Evolutionary conservation across 768 basidiomycete species (phyloP).

Genomic region (Boletus sensibilis): DNA sequence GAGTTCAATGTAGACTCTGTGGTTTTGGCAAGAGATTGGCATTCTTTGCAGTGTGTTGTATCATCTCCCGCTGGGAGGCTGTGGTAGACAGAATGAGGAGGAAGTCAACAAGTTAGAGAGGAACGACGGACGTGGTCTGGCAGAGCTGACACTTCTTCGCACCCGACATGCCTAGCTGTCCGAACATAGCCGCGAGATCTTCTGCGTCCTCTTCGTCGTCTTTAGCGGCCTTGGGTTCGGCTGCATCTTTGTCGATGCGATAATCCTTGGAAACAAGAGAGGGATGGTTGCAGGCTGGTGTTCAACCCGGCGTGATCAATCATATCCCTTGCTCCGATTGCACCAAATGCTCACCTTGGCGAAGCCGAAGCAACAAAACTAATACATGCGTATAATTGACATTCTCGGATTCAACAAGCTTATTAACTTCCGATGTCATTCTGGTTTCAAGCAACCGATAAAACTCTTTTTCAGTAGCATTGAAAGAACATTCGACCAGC

Average conservation of each 20-base stretch:
- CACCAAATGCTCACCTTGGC: conserved; percentile 66
- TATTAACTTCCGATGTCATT: conserved; percentile 65
- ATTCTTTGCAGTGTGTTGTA: conserved; percentile 55
- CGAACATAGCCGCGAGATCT: conserved; percentile 74
- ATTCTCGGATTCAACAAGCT: conserved; percentile 53
- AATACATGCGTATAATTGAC: conserved; percentile 70
- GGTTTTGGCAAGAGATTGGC: conserved; percentile 51
- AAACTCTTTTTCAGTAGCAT: conserved; percentile 72
- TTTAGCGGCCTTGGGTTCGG: conserved; percentile 61
- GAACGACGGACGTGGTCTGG: conserved; percentile 56
- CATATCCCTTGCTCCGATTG: neutral
- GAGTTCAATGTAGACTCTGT: conserved; percentile 32
- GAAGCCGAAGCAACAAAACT: conserved; percentile 72
- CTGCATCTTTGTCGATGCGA: conserved; percentile 68
- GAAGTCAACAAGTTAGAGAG: neutral
- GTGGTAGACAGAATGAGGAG: neutral
- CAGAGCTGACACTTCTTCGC: conserved; percentile 78
- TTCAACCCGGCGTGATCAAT: neutral
- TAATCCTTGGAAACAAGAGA: conserved; percentile 77
- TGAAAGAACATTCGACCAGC: conserved; percentile 75
- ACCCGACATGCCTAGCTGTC: conserved; percentile 57
- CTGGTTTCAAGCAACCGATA: conserved; percentile 70
- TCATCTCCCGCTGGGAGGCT: conserved; percentile 25
- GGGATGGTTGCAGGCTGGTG: conserved; percentile 86
- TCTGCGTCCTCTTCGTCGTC: conserved; percentile 60